Conservation (phyloP, 2,329 filamentous ascomycete genomes). For the Keithomyces neogunnii region DNA sequence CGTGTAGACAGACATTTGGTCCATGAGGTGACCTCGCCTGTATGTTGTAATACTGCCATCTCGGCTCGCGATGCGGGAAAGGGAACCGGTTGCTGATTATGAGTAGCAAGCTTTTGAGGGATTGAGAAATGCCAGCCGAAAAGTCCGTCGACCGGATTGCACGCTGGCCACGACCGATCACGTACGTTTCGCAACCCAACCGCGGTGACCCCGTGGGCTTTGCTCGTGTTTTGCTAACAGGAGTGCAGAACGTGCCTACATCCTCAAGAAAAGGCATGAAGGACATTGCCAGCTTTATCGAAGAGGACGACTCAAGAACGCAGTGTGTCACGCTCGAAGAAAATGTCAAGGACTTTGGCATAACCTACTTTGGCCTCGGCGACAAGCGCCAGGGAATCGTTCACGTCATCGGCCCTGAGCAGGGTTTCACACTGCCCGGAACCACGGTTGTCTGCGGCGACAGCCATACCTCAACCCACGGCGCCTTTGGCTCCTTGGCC, state of each 20-base stretch:
- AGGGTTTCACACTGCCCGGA: conserved; percentile 94
- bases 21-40: conserved; percentile 95
- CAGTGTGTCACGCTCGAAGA: conserved; percentile 96
- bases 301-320: conserved; percentile 85
- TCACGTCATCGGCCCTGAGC: conserved; percentile 96
- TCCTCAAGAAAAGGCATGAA: conserved; percentile 86
- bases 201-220: too few relatives aligned
- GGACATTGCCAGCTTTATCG: conserved; percentile 86
- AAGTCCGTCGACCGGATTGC: conserved; percentile 90
- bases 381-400: conserved; percentile 98
- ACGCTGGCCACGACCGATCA: conserved; percentile 95
- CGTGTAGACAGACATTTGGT: conserved; percentile 80
- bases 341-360: conserved; percentile 91
- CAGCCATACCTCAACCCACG: conserved; percentile 96
- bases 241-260: conserved; percentile 78
- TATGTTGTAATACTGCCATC: conserved; percentile 32
- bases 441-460: conserved; percentile 97
- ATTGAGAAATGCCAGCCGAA: conserved; percentile 77
- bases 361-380: conserved; percentile 94
- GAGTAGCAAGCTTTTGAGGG: conserved; percentile 90
- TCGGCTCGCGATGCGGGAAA: conserved; percentile 1
- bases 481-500: conserved; percentile 87
- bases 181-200: conserved; percentile 44
- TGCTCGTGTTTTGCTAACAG: conserved; percentile 9
- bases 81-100: neutral